Percentiles rank a stretch among this genome's conserved stretches.
These are phyloP conservation scores for Penicillium malachiteum DNA, from an alignment of 495 filamentous ascomycete genomes.

Conservation along the genomic window DNA sequence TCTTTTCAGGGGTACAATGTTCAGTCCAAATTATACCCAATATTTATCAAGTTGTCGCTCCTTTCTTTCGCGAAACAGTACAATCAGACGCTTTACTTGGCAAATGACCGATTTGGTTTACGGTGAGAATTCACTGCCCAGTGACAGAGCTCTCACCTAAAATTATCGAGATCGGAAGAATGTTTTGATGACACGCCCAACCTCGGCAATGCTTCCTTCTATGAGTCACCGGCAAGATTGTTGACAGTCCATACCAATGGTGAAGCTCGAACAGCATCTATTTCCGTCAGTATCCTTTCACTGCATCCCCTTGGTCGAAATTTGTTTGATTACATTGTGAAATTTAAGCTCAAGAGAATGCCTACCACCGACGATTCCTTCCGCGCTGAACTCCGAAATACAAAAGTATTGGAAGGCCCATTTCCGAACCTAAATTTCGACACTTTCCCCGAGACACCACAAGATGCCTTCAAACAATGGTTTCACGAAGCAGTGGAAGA, in stretches of 20 bases:
- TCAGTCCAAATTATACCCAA: not conserved
- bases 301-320: not conserved
- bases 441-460: conserved; percentile 11
- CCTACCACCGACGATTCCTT: conserved; percentile 1
- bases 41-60: not conserved
- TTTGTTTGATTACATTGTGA: not conserved
- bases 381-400: conserved; percentile 12
- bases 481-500: conserved; percentile 10
- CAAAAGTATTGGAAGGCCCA: conserved; percentile 17
- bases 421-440: conserved; percentile 8
- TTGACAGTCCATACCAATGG: no score
- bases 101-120: not conserved
- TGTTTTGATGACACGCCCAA: not conserved
- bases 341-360: not conserved
- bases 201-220: not conserved
- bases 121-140: not conserved
- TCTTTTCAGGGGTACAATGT: not conserved
- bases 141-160: no score
- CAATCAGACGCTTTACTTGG: not conserved
- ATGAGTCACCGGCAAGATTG: not conserved
- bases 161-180: not conserved
- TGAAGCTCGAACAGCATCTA: no score
- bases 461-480: conserved; percentile 17
- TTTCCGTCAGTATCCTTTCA: not conserved
- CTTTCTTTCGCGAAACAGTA: not conserved